These are phyloP conservation scores for Oryza meyeriana DNA, from an alignment of 176 grass and related monocot genomes.

Conservation along the genomic window DNA sequence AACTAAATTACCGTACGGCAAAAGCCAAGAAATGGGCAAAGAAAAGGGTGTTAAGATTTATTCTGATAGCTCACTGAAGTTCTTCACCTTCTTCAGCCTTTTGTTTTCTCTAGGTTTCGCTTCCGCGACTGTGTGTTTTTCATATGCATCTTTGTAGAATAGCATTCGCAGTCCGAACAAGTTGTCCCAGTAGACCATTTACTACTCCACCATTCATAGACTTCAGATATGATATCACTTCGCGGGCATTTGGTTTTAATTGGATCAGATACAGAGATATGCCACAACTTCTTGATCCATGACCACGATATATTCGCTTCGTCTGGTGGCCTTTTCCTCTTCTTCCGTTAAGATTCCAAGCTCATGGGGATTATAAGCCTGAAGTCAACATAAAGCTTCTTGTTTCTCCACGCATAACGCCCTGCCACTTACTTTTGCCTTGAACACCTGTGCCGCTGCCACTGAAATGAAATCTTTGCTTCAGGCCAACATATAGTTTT, in stretches of 20 bases:
- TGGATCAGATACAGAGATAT: conserved; percentile 81
- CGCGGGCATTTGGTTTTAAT: conserved; percentile 69
- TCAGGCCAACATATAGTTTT: conserved; percentile 64
- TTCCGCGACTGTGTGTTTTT: conserved; percentile 70
- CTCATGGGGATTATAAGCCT: conserved; percentile 47
- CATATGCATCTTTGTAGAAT: conserved; percentile 77
- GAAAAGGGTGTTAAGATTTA: no score
- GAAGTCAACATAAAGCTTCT: conserved; percentile 74
- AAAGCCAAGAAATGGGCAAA: background rate
- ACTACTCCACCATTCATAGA: conserved; percentile 87
- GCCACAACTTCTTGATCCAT: conserved; percentile 64
- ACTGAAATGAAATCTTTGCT: conserved; percentile 77
- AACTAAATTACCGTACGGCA: background rate
- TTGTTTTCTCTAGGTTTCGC: conserved; percentile 83
- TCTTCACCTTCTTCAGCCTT: conserved; percentile 86
- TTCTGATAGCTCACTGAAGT: conserved; percentile 56
- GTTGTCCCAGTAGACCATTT: conserved; percentile 99
- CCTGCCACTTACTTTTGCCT: conserved; percentile 46
- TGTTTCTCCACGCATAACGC: conserved; percentile 76
- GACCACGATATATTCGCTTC: conserved; percentile 77
- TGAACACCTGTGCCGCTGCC: conserved; percentile 81
- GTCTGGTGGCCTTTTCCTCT: conserved; percentile 71
- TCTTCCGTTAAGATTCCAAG: conserved; percentile 73
- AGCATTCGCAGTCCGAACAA: conserved; percentile 91
- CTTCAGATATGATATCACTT: conserved; percentile 76